These are phyloP conservation scores for Geotrichum carabidarum DNA, from an alignment of 1,139 yeast genomes.

Conservation along the genomic window DNA sequence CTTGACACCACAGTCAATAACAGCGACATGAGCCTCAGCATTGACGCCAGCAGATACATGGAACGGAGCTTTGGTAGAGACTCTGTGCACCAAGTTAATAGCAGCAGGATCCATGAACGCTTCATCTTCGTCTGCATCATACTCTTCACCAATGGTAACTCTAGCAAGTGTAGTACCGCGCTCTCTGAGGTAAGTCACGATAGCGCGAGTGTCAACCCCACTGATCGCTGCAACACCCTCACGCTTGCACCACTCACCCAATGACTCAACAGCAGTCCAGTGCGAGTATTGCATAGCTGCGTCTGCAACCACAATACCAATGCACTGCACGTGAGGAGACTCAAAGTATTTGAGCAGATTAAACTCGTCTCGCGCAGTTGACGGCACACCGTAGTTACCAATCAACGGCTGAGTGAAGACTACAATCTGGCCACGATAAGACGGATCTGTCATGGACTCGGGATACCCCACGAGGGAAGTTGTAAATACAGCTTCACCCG, in stretches of 20 bases:
- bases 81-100: slow-evolving; percentile 85
- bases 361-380: slow-evolving; percentile 74
- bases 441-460: slow-evolving; percentile 97
- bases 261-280: slow-evolving; percentile 97
- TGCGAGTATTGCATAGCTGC: slow-evolving; percentile 93
- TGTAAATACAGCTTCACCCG: slow-evolving; percentile 97
- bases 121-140: slow-evolving; percentile 86
- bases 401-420: slow-evolving; percentile 96
- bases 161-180: slow-evolving; percentile 91
- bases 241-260: slow-evolving; percentile 92
- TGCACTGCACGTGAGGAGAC: slow-evolving; percentile 84
- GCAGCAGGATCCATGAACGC: slow-evolving; percentile 92
- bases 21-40: slow-evolving; percentile 68
- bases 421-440: slow-evolving; percentile 90
- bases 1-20: slow-evolving; percentile 95
- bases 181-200: slow-evolving; percentile 88
- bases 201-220: slow-evolving; percentile 94
- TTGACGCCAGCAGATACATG: slow-evolving; percentile 63
- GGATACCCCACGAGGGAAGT: slow-evolving; percentile 97
- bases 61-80: slow-evolving; percentile 94
- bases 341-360: slow-evolving; percentile 86
- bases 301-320: slow-evolving; percentile 93
- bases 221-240: slow-evolving; percentile 95
- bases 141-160: slow-evolving; percentile 83
- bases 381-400: slow-evolving; percentile 97